Evolutionary conservation across 2,329 filamentous ascomycete species (phyloP).

Genomic region (Sordariomycetes sp.): DNA sequence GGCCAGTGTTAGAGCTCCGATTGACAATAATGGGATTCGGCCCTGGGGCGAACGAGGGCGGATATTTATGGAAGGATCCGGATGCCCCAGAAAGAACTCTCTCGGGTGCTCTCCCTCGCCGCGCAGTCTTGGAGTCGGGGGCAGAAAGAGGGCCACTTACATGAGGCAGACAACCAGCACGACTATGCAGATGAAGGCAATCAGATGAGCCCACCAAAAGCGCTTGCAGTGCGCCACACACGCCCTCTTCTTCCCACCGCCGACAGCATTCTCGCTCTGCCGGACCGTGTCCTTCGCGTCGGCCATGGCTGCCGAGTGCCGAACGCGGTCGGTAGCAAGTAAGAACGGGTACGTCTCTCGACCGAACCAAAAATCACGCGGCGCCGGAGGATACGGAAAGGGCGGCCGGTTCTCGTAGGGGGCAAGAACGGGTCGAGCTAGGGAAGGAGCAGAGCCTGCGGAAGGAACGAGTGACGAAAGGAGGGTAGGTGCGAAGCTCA

Average conservation of each 20-base stretch:
- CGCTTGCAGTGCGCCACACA: constrained; percentile 36
- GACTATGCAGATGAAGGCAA: constrained; percentile 35
- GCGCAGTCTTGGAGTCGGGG: background rate
- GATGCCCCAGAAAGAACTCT: background rate
- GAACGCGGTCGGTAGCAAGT: background rate
- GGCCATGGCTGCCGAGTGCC: constrained; percentile 19
- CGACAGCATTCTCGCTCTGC: constrained; percentile 21
- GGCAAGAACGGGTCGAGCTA: background rate
- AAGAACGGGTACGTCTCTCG: background rate
- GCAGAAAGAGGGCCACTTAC: constrained; percentile 29
- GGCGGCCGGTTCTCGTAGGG: background rate
- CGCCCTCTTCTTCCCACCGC: constrained; percentile 23
- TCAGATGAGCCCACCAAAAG: constrained; percentile 53
- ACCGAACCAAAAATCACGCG: background rate
- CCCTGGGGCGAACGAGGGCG: background rate
- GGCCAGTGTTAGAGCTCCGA: constrained; percentile 3
- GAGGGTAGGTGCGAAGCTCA: background rate
- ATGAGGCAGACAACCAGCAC: constrained; percentile 47
- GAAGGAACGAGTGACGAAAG: background rate
- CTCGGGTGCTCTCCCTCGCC: background rate
- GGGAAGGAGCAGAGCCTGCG: background rate
- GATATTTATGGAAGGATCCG: background rate
- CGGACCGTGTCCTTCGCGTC: constrained; percentile 21
- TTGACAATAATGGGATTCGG: background rate
- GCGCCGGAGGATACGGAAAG: background rate